Percentiles rank a stretch among this genome's conserved stretches.
phyloP scores from a whole-genome alignment of 2,329 filamentous ascomycete species.

The Bipolaris bicolor region DNA sequence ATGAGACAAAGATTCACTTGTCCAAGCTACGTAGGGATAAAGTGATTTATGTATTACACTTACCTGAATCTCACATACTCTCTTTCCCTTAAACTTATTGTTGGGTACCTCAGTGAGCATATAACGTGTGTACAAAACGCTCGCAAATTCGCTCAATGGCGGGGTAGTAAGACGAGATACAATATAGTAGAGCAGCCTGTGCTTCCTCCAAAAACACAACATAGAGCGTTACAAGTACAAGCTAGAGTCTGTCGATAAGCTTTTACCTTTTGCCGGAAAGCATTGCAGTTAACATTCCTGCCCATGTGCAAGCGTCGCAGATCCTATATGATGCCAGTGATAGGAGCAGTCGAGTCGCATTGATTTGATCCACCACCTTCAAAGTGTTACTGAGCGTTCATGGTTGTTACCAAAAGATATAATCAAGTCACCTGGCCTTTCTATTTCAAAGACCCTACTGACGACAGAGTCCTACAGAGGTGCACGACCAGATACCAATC shows the following conservation, averaged over 20 bases:
- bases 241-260: background rate
- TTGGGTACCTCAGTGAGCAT: conserved; percentile 15
- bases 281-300: background rate
- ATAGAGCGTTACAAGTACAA: background rate
- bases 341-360: too few species aligned
- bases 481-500: background rate
- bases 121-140: conserved; percentile 14
- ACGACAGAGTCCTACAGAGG: background rate
- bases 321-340: background rate
- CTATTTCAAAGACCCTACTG: background rate
- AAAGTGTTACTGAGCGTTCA: background rate
- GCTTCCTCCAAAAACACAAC: background rate
- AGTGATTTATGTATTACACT: background rate
- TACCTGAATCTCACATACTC: background rate
- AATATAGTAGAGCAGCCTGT: background rate
- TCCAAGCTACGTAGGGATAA: background rate
- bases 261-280: background rate
- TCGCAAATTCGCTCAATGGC: conserved; percentile 33
- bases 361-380: too few species aligned
- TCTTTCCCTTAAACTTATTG: background rate
- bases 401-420: background rate
- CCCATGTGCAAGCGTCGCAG: background rate
- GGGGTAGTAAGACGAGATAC: conserved; percentile 5
- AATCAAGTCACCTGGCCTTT: background rate
- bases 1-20: background rate